These are phyloP conservation scores for Schrenkiella parvula DNA, from an alignment of 345 rosid species.

Conservation along the genomic window DNA sequence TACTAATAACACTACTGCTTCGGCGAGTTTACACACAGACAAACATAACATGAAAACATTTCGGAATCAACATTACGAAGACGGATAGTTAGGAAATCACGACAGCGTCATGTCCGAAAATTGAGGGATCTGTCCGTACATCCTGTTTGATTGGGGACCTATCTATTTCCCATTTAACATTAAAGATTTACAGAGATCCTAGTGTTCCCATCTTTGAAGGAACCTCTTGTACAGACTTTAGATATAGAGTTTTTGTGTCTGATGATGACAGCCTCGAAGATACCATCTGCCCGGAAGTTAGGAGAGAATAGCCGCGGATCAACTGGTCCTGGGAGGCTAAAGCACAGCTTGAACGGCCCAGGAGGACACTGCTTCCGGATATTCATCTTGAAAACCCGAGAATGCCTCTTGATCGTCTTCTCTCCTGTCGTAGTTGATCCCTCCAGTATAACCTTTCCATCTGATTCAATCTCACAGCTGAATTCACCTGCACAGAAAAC, in stretches of 20 bases:
- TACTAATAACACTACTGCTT: not conserved
- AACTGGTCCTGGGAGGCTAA: conserved; percentile 68
- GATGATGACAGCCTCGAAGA: conserved; percentile 60
- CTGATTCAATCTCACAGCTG: conserved; percentile 53
- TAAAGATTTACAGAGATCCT: conserved; percentile 12
- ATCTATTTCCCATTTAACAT: not conserved
- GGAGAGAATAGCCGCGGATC: conserved; percentile 67
- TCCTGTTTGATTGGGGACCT: not conserved
- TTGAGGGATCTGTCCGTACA: not conserved
- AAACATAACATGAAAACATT: not conserved
- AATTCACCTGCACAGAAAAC: conserved; percentile 43
- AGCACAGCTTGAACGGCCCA: conserved; percentile 52
- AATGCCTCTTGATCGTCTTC: conserved; percentile 36
- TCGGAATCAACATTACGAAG: not conserved
- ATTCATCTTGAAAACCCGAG: conserved; percentile 43
- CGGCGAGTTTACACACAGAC: not conserved
- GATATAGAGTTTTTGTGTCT: conserved; percentile 27
- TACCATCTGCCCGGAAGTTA: conserved; percentile 55
- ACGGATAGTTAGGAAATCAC: not conserved
- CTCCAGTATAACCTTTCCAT: conserved; percentile 52
- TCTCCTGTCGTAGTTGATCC: conserved; percentile 39
- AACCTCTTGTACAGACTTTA: conserved; percentile 4
- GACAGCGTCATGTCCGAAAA: not conserved
- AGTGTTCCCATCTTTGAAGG: not conserved
- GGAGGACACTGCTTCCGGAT: conserved; percentile 44